Evolutionary conservation across 257 asterid species (phyloP).

Genomic region (Mentha longifolia): DNA sequence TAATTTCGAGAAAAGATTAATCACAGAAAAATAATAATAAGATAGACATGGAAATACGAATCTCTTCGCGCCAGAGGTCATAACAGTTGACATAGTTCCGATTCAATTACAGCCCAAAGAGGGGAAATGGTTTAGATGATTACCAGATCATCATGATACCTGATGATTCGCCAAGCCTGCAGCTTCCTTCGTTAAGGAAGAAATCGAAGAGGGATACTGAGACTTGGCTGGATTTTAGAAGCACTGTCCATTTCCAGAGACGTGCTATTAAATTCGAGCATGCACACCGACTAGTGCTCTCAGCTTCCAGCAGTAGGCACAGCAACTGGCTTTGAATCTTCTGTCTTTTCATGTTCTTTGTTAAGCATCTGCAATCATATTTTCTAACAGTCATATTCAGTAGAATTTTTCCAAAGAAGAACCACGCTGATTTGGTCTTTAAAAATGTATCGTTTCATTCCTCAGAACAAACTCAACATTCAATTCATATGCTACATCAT

Average conservation of each 20-base stretch:
- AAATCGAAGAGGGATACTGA: not conserved
- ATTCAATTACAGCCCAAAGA: slow-evolving; percentile 7
- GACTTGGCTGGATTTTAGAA: slow-evolving; percentile 16
- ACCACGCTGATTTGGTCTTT: not conserved
- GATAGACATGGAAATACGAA: not conserved
- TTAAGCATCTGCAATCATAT: slow-evolving; percentile 70
- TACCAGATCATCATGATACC: not conserved
- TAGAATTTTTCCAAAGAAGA: not conserved
- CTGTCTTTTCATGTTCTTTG: slow-evolving; percentile 88
- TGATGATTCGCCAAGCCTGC: not conserved
- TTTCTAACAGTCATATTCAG: not conserved
- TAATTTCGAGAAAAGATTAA: slow-evolving; percentile 4
- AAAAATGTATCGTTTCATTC: not conserved
- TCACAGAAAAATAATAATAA: slow-evolving; percentile 11
- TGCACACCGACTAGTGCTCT: not conserved
- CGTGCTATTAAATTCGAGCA: not conserved
- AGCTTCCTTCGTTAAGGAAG: not conserved
- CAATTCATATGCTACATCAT: not conserved
- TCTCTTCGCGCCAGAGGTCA: not conserved
- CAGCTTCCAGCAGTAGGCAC: slow-evolving; percentile 46
- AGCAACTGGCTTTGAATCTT: slow-evolving; percentile 68
- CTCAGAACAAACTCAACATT: not conserved
- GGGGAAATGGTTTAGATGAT: not conserved
- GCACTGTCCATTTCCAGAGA: not conserved
- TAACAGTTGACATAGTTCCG: not conserved